Evolutionary conservation across 805 yeast genomes (phyloP), one percentile per base, ranked within the genome.

Genomic region (Cyberlindnera subsufficiens): DNA sequence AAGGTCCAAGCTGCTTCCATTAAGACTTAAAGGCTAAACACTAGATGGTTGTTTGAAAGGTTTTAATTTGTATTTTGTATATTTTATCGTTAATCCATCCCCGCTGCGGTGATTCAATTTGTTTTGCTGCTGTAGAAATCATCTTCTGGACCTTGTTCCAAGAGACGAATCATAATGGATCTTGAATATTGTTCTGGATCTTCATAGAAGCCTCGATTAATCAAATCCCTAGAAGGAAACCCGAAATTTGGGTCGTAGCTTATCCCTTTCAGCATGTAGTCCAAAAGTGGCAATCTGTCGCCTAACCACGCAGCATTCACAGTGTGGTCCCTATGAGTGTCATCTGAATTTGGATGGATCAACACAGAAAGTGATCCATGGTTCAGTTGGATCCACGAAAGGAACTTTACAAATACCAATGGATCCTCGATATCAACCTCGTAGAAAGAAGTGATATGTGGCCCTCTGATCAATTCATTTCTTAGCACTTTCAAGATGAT

Each of bases 401-500:
- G 67, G 19, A 75, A 52, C 15, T 56, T 56, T 1, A 60, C 55
- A 46, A 74, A 73, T 15, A 71, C 47, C 19, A 60, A 69, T 0
- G 77, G 72, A 15, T 56, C 65, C 17, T 61, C 57, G 45, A 71
- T 66, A 55, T 76, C 80, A 36, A 71, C 56, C 51, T 76, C 80
- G 63, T 74, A 75, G 78, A 75, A 75, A 31, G 61, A 65, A 22
- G 71, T 56, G 1, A 78, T 77, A 46, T 76, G 80, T 1, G 82
- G 80, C 3, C 51, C 53, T 18, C 41, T 45, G 3, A 27, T 32
- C 7, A 14, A 6, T 17, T 47, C 47, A 13, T 42, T 34, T 30
- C 46, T 36, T 5, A 43, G 35, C 1, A 44, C 51, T 19, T 50
- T 50, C 2, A 50, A 17, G 13, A 50, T 37, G 1, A 45, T 25